Conservation (phyloP, 1,284 basidiomycete genomes). For the Sanghuangporus sanghuang region DNA sequence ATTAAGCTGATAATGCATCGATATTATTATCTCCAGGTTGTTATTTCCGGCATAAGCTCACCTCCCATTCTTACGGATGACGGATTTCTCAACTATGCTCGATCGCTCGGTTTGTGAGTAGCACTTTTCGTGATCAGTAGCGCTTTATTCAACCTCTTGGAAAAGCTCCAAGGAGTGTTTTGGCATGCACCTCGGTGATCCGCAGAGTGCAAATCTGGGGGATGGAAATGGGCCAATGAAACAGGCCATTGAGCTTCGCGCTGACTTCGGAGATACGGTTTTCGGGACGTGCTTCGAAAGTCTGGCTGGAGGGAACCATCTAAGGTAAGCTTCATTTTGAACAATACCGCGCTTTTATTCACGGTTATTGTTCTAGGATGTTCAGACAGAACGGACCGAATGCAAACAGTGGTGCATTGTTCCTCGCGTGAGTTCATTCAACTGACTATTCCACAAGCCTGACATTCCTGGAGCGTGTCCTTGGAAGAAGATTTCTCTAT, state of each 20-base stretch:
- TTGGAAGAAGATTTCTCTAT: conserved; percentile 47
- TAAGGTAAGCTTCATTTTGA: conserved; percentile 36
- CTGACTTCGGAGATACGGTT: conserved; percentile 53
- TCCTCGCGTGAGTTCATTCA: conserved; percentile 50
- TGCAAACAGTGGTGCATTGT: conserved; percentile 60
- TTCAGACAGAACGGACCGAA: conserved; percentile 68
- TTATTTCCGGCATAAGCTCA: conserved; percentile 49
- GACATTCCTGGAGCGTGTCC: conserved; percentile 41
- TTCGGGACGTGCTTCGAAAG: conserved; percentile 62
- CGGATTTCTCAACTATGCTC: conserved; percentile 54
- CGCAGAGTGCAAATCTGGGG: conserved; percentile 36
- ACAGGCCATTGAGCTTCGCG: conserved; percentile 61
- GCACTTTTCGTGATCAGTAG: neutral
- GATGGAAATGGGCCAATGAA: conserved; percentile 17
- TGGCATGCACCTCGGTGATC: conserved; percentile 57
- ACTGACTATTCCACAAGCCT: neutral
- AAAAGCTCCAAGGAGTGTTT: conserved; percentile 66
- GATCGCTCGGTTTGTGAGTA: conserved; percentile 59
- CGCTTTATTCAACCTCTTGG: neutral
- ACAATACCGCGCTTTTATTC: neutral
- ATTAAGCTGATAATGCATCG: neutral
- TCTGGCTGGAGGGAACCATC: conserved; percentile 62
- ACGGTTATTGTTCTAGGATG: conserved; percentile 35
- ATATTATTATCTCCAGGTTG: conserved; percentile 29
- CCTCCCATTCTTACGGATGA: conserved; percentile 60